Conservation (phyloP, 2,329 filamentous ascomycete genomes). For the Hypoxylon sp. region DNA sequence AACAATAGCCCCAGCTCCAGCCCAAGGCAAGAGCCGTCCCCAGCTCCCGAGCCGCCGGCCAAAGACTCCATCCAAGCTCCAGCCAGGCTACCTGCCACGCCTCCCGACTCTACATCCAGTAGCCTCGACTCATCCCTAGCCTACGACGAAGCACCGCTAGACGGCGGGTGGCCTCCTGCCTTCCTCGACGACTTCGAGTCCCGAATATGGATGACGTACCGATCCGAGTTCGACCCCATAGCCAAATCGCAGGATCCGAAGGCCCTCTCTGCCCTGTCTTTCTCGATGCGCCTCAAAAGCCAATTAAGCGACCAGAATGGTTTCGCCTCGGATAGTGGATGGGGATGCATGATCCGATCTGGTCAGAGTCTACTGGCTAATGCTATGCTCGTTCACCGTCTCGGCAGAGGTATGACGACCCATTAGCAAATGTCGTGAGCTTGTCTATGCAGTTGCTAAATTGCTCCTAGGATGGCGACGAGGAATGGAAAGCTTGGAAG, state of each 20-base stretch:
- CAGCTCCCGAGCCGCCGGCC: conserved; percentile 32
- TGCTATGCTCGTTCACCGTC: conserved; percentile 74
- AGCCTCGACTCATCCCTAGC: conserved; percentile 65
- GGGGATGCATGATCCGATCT: conserved; percentile 99
- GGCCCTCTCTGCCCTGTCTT: conserved; percentile 77
- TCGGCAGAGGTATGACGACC: conserved; percentile 77
- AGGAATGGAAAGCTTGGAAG: conserved; percentile 66
- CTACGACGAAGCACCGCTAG: conserved; percentile 59
- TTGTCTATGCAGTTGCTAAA: conserved; percentile 36
- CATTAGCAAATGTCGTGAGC: not conserved
- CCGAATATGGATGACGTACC: conserved; percentile 95
- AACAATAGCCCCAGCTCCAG: conserved; percentile 43
- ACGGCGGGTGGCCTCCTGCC: conserved; percentile 79
- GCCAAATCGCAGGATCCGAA: conserved; percentile 80
- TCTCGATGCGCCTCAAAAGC: conserved; percentile 85
- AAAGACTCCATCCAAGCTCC: conserved; percentile 32
- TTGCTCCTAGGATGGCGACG: conserved; percentile 76
- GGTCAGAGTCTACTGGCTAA: conserved; percentile 95
- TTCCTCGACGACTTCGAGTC: conserved; percentile 96
- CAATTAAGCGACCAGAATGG: conserved; percentile 82
- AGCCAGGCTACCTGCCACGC: conserved; percentile 57
- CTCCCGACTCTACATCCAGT: conserved; percentile 62
- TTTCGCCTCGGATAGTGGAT: conserved; percentile 94
- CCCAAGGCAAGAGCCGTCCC: conserved; percentile 34
- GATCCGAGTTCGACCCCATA: conserved; percentile 86